These are phyloP conservation scores for Melocanna baccifera DNA, from an alignment of 176 grass and related monocot species.

Conservation along the genomic window DNA sequence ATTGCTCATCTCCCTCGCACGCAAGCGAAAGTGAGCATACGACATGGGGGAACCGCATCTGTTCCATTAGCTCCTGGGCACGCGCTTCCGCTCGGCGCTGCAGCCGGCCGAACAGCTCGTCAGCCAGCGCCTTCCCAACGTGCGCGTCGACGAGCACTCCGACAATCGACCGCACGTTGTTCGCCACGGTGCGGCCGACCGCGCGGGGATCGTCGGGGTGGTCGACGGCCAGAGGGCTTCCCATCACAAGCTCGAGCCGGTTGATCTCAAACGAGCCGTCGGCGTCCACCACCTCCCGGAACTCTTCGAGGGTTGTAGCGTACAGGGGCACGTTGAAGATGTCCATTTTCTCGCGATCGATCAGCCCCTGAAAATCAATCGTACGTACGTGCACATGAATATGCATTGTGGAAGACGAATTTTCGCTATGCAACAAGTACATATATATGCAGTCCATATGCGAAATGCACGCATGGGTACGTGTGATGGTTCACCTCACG, in stretches of 20 bases:
- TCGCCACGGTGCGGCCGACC: slow-evolving; percentile 25
- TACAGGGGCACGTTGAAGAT: slow-evolving; percentile 37
- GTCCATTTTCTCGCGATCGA: slow-evolving; percentile 20
- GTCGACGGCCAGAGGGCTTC: neutral
- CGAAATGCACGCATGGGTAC: too few species aligned
- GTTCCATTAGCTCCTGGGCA: neutral
- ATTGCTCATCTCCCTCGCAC: neutral
- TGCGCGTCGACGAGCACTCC: slow-evolving; percentile 6
- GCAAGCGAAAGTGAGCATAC: slow-evolving; percentile 11
- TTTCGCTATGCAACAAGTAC: too few species aligned
- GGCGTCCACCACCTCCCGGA: slow-evolving; percentile 5
- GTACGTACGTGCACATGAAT: too few species aligned
- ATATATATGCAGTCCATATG: too few species aligned
- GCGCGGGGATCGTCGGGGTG: neutral
- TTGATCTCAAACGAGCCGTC: slow-evolving; percentile 16
- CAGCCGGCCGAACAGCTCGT: neutral
- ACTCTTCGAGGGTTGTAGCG: slow-evolving; percentile 23
- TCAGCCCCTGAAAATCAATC: slow-evolving; percentile 3
- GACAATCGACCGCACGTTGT: slow-evolving; percentile 11
- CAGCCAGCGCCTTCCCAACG: neutral
- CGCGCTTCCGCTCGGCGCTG: neutral
- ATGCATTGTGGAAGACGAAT: too few species aligned
- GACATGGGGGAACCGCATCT: neutral
- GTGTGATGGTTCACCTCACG: neutral
- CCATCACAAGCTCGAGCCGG: slow-evolving; percentile 19